Evolutionary conservation across 805 yeast genomes (phyloP).

Genomic region (Lachancea waltii): DNA sequence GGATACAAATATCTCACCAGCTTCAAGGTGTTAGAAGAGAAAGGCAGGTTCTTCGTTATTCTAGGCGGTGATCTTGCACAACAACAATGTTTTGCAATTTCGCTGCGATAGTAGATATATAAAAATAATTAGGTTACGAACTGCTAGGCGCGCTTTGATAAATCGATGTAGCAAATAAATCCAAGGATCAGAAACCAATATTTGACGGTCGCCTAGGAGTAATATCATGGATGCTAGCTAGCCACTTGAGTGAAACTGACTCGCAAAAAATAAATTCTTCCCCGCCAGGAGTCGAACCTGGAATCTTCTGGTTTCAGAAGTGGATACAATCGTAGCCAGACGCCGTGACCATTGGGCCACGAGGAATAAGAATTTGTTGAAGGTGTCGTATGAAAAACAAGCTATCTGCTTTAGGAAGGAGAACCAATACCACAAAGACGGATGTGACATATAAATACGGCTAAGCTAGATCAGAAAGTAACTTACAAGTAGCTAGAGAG

Average conservation of each 20-base stretch:
- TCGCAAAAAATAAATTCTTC: constrained; percentile 27
- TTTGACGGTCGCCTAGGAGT: background rate
- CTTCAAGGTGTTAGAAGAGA: constrained; percentile 10
- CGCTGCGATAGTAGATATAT: background rate
- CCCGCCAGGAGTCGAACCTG: constrained; percentile 54
- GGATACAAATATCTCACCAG: constrained; percentile 10
- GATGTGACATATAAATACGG: background rate
- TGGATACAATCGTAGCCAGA: constrained; percentile 48
- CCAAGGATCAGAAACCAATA: background rate
- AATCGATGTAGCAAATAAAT: background rate
- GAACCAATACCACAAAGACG: background rate
- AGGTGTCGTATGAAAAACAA: background rate
- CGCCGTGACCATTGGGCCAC: constrained; percentile 75
- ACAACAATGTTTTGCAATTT: background rate
- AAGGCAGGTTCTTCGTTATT: constrained; percentile 3
- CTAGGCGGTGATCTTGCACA: constrained; percentile 7
- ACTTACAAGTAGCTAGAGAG: too few relatives aligned
- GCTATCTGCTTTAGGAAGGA: background rate
- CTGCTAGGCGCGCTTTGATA: background rate
- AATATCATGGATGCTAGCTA: background rate
- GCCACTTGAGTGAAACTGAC: background rate
- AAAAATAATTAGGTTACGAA: background rate
- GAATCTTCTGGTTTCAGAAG: constrained; percentile 39
- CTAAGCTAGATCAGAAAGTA: too few relatives aligned
- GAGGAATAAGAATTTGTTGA: constrained; percentile 43